Evolutionary conservation across 2,329 filamentous ascomycete species (phyloP).

Genomic region (Colletotrichum eleusines): DNA sequence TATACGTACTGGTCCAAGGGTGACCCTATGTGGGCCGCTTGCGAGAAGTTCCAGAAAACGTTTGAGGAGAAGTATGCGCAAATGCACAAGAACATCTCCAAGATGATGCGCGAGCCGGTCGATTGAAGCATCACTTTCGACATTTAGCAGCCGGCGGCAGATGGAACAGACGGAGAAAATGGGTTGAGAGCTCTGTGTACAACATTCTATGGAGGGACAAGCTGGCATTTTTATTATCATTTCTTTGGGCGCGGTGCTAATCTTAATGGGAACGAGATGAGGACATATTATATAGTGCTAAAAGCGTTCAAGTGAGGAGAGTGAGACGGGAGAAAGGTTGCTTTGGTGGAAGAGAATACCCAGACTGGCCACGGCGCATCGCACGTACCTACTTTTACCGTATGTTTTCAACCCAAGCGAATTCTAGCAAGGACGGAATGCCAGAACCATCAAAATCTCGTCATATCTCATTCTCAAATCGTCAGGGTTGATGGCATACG

Average conservation of each 20-base stretch:
- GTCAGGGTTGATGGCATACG: neutral
- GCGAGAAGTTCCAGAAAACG: slow-evolving; percentile 68
- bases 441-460: neutral
- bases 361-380: slow-evolving; percentile 30
- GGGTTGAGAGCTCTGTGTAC: slow-evolving; percentile 3
- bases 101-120: slow-evolving; percentile 62
- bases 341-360: slow-evolving; percentile 36
- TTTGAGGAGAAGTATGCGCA: slow-evolving; percentile 70
- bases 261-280: slow-evolving; percentile 8
- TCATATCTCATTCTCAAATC: neutral
- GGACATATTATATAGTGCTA: neutral
- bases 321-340: neutral
- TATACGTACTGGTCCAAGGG: slow-evolving; percentile 72
- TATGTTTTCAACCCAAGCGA: neutral
- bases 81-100: slow-evolving; percentile 71
- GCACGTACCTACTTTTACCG: neutral
- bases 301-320: neutral
- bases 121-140: slow-evolving; percentile 37
- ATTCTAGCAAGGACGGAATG: neutral
- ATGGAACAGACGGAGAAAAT: neutral
- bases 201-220: slow-evolving; percentile 11
- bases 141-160: slow-evolving; percentile 8
- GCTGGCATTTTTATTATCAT: neutral
- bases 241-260: slow-evolving; percentile 4
- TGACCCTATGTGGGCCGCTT: slow-evolving; percentile 66